Evolutionary conservation across 257 asterid species (phyloP).

Genomic region (Ilex asprella): DNA sequence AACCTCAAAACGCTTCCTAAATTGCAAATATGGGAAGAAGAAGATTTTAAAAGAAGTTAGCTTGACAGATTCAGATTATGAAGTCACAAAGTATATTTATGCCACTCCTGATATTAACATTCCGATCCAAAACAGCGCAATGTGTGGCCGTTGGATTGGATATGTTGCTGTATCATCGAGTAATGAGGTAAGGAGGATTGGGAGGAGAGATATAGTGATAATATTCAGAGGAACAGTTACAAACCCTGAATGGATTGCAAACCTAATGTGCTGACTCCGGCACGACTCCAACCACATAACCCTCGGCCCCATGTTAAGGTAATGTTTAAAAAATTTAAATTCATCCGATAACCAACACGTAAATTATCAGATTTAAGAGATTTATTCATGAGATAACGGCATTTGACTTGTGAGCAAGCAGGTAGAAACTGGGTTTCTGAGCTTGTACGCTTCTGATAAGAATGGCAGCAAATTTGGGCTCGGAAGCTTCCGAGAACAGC

Average conservation of each 20-base stretch:
- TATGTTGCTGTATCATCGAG: conserved; percentile 46
- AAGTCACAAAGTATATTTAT: conserved; percentile 53
- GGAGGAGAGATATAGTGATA: conserved; percentile 52
- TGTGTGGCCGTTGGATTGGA: conserved; percentile 49
- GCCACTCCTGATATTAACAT: conserved; percentile 43
- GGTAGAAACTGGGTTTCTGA: conserved; percentile 57
- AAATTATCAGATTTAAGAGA: too few relatives aligned
- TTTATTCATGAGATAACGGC: too few relatives aligned
- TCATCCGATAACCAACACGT: too few relatives aligned
- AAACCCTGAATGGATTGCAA: conserved; percentile 50
- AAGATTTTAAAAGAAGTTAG: conserved; percentile 37
- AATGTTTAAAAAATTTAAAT: too few relatives aligned
- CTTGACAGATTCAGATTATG: conserved; percentile 36
- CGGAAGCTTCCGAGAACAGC: conserved; percentile 56
- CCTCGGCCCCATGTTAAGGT: conserved; percentile 37
- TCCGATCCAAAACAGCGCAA: conserved; percentile 17
- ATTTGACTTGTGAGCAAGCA: too few relatives aligned
- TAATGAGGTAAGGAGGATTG: conserved; percentile 20
- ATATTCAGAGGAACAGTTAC: conserved; percentile 62
- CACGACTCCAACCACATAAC: conserved; percentile 45
- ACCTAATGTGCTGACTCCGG: conserved; percentile 53
- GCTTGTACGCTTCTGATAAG: conserved; percentile 43
- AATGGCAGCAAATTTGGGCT: conserved; percentile 36
- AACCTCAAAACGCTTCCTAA: conserved; percentile 43
- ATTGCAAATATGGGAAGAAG: conserved; percentile 52